A percentile compares a stretch with the other conserved stretches of the same genome.
Evolutionary conservation across 176 grass and related monocot species (phyloP).

Genomic region (Oryza glumipatula): DNA sequence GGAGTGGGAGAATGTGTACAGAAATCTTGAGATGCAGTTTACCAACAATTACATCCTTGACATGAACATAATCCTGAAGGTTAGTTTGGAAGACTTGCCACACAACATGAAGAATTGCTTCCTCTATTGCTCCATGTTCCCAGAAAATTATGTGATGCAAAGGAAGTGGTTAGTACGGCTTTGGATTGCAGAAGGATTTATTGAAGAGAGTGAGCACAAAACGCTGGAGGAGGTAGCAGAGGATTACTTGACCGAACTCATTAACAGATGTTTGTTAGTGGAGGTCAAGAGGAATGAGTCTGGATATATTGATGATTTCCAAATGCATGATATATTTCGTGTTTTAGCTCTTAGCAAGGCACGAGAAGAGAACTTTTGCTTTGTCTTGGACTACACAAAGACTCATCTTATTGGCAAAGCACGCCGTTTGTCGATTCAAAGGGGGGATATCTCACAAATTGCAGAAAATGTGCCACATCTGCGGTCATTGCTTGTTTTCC

Average conservation of each 20-base stretch:
- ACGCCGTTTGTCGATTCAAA: conserved; percentile 40
- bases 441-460: conserved; percentile 26
- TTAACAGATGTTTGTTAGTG: conserved; percentile 24
- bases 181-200: conserved; percentile 56
- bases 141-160: conserved; percentile 48
- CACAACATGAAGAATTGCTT: conserved; percentile 56
- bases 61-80: conserved; percentile 43
- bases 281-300: conserved; percentile 23
- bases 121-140: conserved; percentile 56
- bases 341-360: conserved; percentile 36
- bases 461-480: conserved; percentile 32
- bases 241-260: conserved; percentile 27
- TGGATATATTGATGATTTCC: conserved; percentile 15
- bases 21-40: conserved; percentile 36
- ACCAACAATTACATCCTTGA: conserved; percentile 38
- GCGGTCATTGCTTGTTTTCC: conserved; percentile 45
- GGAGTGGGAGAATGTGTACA: conserved; percentile 46
- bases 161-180: conserved; percentile 46
- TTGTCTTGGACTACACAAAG: neutral
- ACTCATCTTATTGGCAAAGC: conserved; percentile 26
- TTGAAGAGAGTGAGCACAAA: conserved; percentile 26
- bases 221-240: conserved; percentile 31
- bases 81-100: conserved; percentile 55
- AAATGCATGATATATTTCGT: conserved; percentile 40
- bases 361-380: conserved; percentile 27